phyloP scores from a whole-genome alignment of 257 asterid species.

The Buddleja alternifolia region DNA sequence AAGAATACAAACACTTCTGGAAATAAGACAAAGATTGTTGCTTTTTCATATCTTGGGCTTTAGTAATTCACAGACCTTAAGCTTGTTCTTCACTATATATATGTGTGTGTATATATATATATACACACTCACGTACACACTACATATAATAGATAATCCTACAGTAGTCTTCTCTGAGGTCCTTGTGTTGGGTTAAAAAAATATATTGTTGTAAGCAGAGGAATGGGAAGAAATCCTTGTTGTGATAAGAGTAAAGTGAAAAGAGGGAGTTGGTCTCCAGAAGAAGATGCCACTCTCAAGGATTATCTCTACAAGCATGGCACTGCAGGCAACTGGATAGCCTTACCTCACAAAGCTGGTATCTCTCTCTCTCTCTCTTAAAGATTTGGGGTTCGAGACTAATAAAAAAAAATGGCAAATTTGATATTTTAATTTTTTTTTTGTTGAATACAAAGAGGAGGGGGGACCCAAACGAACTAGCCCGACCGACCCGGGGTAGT shows the following conservation, averaged over 20 bases:
- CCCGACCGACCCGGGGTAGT: no score
- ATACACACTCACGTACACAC: not conserved
- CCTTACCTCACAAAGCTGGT: slow-evolving; percentile 68
- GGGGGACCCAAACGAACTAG: no score
- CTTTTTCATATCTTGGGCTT: slow-evolving; percentile 12
- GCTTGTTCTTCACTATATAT: not conserved
- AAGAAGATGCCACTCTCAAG: slow-evolving; percentile 63
- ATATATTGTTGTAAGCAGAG: no score
- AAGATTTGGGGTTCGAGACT: no score
- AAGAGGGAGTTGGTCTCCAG: slow-evolving; percentile 67
- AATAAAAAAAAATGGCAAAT: no score
- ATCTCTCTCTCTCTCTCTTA: not conserved
- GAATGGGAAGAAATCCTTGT: slow-evolving; percentile 61
- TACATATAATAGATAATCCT: no score
- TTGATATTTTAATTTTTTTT: no score
- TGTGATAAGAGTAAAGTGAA: slow-evolving; percentile 68
- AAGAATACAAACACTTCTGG: slow-evolving; percentile 15
- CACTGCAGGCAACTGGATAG: slow-evolving; percentile 53
- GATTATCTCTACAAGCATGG: slow-evolving; percentile 48
- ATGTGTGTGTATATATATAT: not conserved
- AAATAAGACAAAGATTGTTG: not conserved
- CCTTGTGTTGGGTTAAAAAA: not conserved
- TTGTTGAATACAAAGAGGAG: no score
- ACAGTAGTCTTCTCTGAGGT: not conserved
- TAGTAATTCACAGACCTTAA: not conserved